Conservation (phyloP, 2,329 filamentous ascomycete species). For the Claviceps sp. region DNA sequence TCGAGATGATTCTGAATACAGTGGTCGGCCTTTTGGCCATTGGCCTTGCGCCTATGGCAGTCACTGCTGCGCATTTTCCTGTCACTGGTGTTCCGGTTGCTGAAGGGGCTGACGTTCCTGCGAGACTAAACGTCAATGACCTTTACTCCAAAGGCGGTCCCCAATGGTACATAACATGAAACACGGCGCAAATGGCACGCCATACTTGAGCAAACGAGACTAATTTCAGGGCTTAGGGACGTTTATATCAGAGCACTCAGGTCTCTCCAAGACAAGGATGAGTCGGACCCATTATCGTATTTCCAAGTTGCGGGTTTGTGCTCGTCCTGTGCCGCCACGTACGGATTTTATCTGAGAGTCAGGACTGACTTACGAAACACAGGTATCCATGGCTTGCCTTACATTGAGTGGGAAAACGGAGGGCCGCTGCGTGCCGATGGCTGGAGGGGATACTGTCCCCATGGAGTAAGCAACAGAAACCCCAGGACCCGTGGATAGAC, state of each 20-base stretch:
- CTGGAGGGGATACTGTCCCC: slow-evolving; percentile 32
- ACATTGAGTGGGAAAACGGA: slow-evolving; percentile 28
- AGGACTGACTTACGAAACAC: slow-evolving; percentile 1
- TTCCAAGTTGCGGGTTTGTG: slow-evolving; percentile 34
- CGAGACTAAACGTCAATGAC: slow-evolving; percentile 33
- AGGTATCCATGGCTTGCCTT: slow-evolving; percentile 31
- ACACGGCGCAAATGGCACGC: not conserved
- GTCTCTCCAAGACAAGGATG: slow-evolving; percentile 26
- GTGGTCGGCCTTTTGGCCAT: slow-evolving; percentile 14
- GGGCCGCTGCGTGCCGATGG: slow-evolving; percentile 16
- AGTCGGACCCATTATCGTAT: slow-evolving; percentile 32
- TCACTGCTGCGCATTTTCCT: slow-evolving; percentile 15
- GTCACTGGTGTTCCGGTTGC: slow-evolving; percentile 27
- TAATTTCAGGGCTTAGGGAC: slow-evolving; percentile 22
- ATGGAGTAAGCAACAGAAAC: slow-evolving; percentile 24
- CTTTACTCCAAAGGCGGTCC: slow-evolving; percentile 27
- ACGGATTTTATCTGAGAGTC: not conserved
- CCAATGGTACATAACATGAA: slow-evolving; percentile 24
- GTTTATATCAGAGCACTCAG: slow-evolving; percentile 34
- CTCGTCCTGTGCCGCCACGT: not conserved
- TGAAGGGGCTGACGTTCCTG: slow-evolving; percentile 26
- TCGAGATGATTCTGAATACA: slow-evolving; percentile 10
- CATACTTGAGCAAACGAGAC: not conserved
- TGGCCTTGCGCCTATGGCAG: slow-evolving; percentile 11
- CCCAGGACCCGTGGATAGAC: not conserved